Evolutionary conservation across 1,284 basidiomycete genomes (phyloP).

Genomic region (Volvariella surrecta): DNA sequence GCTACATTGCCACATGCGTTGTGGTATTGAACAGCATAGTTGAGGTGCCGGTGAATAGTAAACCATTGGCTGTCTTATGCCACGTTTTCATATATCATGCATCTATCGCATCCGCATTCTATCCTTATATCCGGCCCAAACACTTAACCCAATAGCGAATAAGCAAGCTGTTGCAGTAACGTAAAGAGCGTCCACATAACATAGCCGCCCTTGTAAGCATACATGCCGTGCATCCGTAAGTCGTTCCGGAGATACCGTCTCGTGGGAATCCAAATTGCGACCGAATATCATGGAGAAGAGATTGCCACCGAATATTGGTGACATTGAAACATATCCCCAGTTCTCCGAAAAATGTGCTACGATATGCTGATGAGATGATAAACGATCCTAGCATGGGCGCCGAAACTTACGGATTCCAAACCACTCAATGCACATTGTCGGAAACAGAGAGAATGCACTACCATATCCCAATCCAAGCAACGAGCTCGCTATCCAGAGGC

Average conservation of each 20-base stretch:
- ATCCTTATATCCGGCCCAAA: constrained; percentile 40
- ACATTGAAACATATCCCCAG: constrained; percentile 74
- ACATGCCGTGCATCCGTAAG: constrained; percentile 11
- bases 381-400: not conserved
- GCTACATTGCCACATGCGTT: too few relatives aligned
- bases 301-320: constrained; percentile 79
- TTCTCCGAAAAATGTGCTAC: constrained; percentile 74
- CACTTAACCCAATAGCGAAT: constrained; percentile 32
- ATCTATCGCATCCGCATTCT: constrained; percentile 14
- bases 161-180: constrained; percentile 37
- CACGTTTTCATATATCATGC: too few relatives aligned
- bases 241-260: constrained; percentile 12
- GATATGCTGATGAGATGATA: constrained; percentile 5
- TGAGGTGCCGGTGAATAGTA: too few relatives aligned
- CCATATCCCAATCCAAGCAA: constrained; percentile 75
- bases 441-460: constrained; percentile 68
- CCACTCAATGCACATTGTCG: constrained; percentile 78
- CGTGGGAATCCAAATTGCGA: constrained; percentile 67
- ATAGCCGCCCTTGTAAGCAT: constrained; percentile 39
- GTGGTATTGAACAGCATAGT: too few relatives aligned
- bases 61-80: too few relatives aligned
- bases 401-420: constrained; percentile 64
- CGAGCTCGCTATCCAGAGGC: constrained; percentile 72
- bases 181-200: constrained; percentile 41
- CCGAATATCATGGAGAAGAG: constrained; percentile 83